Evolutionary conservation across 2,329 filamentous ascomycete species (phyloP), one percentile per base, ranked within the genome.

Genomic region (Dichotomopilus funicola): DNA sequence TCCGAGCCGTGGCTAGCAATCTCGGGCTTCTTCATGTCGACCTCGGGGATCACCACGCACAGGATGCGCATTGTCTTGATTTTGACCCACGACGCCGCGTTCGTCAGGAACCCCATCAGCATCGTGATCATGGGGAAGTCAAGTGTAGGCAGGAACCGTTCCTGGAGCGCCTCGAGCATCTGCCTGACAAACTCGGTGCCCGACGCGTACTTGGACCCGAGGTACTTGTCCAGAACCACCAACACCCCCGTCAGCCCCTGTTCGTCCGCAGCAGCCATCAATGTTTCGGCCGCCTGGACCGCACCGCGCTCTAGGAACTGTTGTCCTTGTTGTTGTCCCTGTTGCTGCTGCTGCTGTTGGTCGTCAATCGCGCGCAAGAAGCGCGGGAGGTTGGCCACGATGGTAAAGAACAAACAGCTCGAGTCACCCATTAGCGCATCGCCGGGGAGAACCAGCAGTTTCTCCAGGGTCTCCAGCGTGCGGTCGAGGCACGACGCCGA

Each of bases 1-100:
- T 99, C 95, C 1, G 92, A 91, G 0, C 94, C 92, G 69, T 97
- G 91, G 6, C 85, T 86, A 4, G 91, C 88, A 60, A 99, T 89
- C 61, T 96, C 91, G 0, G 88, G 84, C 64, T 91, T 91, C 54
- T 87, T 86, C 88, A 97, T 95, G 66, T 99, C 91, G 36, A 96
- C 88, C 52, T 92, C 87, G 0, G 91, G 89, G 47, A 99, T 88
- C 57, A 96, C 76, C 19, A 88, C 80, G 65, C 88, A 88, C 0
- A 99, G 80, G 10, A 97, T 85, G 58, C 89, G 86, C 88, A 99
- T 95, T 0, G 89, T 91, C 73, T 94, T 92, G 44, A 91, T 77
- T 68, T 95, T 95, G 70, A 97, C 88, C 89, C 91, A 96, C 2
- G 88, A 80, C 1, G 87, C 80, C 37, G 86, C 87, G 67, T 99